Evolutionary conservation across 495 filamentous ascomycete genomes (phyloP), one percentile per base, ranked within the genome.

Genomic region (Parathielavia appendiculata): DNA sequence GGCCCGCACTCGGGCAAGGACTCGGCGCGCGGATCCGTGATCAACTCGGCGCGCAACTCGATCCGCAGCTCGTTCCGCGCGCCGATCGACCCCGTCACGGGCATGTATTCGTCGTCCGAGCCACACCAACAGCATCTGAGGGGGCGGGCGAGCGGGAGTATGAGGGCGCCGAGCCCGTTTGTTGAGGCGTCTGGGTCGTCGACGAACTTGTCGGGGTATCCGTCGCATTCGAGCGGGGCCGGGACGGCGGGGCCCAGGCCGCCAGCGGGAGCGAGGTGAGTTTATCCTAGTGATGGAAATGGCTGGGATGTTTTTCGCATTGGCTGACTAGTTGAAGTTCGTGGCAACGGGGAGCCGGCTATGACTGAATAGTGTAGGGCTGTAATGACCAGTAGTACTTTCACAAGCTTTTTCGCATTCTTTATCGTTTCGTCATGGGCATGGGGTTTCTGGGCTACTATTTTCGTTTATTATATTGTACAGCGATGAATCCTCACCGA

Each of bases 331-430:
- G 23, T 13, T 13, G 2, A 50, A 81, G 79, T 62, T 72, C 73
- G 26, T 82, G 79, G 79, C 79, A 82, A 66, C 73, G 77, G 56
- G 79, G 79, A 46, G 79, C 79, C 22, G 79, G 79, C 51, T 82
- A 82, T 62, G 79, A 82, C 9, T 66, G 70, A 26, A 44, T 23
- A 43, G 39, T 13, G 19, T n/a, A 22, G 10, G 32, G 14, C 22
- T 50, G 4, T 51, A 43, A 39, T 38, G 26, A 16, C 5, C 12
- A 10, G 9, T 7, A 14, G 16, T 49, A n/a, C 9, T 32, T 34
- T 49, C 2, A 44, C 12, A 26, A 10, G 26, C 22, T 51, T 17
- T 13, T 54, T 59, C 54, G 5, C 32, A 36, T 38, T 20, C 10
- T 48, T 16, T 38, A 4, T 52, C 19, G 36, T 50, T n/a, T 11